Conservation (phyloP, 164 flowering plant species). For the Magnolia changhungtana region DNA sequence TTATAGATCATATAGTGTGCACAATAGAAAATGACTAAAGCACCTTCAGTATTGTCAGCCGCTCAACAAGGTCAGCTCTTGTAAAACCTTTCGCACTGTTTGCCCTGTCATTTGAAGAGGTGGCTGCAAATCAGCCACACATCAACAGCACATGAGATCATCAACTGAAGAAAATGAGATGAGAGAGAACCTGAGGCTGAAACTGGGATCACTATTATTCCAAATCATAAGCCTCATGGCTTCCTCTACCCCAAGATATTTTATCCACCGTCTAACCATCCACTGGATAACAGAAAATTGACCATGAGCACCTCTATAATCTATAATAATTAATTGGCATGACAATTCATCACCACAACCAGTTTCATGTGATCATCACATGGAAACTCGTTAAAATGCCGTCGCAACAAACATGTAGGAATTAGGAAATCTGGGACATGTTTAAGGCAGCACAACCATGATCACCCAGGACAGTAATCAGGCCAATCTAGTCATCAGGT, state of each 20-base stretch:
- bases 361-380: no score
- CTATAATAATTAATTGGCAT: background rate
- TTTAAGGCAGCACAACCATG: no score
- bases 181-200: conserved; percentile 62
- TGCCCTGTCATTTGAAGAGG: conserved; percentile 50
- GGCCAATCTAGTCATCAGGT: background rate
- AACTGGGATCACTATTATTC: conserved; percentile 78
- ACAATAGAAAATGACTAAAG: background rate
- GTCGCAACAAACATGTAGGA: no score
- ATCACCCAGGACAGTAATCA: background rate
- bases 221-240: conserved; percentile 71
- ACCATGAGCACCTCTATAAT: conserved; percentile 3
- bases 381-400: no score
- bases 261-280: conserved; percentile 95
- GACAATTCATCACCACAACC: background rate
- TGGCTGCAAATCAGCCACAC: conserved; percentile 14
- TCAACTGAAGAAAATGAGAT: conserved; percentile 1
- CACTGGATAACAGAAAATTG: conserved; percentile 40
- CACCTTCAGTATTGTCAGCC: conserved; percentile 63
- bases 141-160: conserved; percentile 3
- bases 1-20: background rate
- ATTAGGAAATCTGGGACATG: no score
- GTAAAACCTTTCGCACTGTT: conserved; percentile 58
- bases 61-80: conserved; percentile 58
- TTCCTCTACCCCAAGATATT: conserved; percentile 64